Evolutionary conservation across 2,329 filamentous ascomycete species (phyloP).

Genomic region (Chrysoporthe cubensis): DNA sequence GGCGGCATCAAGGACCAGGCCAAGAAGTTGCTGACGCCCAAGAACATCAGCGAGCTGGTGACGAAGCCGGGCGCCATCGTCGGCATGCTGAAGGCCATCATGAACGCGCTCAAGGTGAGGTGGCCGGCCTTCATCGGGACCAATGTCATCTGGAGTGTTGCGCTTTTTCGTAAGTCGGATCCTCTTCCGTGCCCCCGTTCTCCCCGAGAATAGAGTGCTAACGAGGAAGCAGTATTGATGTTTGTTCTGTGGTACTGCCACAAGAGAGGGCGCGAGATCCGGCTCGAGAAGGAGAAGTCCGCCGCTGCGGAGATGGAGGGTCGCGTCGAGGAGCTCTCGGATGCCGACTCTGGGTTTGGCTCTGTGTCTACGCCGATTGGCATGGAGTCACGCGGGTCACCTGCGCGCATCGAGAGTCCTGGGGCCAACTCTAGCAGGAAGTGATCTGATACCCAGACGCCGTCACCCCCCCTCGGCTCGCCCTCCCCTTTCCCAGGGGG

Average conservation of each 20-base stretch:
- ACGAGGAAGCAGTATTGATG: slow-evolving; percentile 67
- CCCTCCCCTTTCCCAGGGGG: too few relatives aligned
- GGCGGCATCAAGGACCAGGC: slow-evolving; percentile 54
- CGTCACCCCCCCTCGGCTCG: neutral
- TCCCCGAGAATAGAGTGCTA: slow-evolving; percentile 10
- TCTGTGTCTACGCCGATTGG: slow-evolving; percentile 1
- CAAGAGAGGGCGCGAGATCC: slow-evolving; percentile 86
- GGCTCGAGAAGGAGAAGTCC: slow-evolving; percentile 64
- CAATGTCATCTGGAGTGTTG: slow-evolving; percentile 88
- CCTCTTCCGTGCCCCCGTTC: neutral
- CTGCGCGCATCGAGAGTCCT: slow-evolving; percentile 18
- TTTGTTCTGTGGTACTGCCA: slow-evolving; percentile 98
- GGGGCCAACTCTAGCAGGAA: slow-evolving; percentile 8
- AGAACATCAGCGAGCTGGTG: slow-evolving; percentile 76
- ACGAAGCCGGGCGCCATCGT: slow-evolving; percentile 87
- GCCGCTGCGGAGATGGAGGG: slow-evolving; percentile 32
- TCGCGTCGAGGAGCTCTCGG: slow-evolving; percentile 55
- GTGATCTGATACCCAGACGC: neutral
- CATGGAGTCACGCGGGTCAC: slow-evolving; percentile 23
- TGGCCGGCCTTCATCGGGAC: slow-evolving; percentile 92
- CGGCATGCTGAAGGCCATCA: slow-evolving; percentile 84
- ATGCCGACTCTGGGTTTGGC: slow-evolving; percentile 32
- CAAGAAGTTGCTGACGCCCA: slow-evolving; percentile 70
- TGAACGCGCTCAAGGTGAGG: slow-evolving; percentile 81
- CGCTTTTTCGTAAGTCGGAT: slow-evolving; percentile 75